Evolutionary conservation across 495 filamentous ascomycete species (phyloP).

Genomic region (Penicillium goetzii): DNA sequence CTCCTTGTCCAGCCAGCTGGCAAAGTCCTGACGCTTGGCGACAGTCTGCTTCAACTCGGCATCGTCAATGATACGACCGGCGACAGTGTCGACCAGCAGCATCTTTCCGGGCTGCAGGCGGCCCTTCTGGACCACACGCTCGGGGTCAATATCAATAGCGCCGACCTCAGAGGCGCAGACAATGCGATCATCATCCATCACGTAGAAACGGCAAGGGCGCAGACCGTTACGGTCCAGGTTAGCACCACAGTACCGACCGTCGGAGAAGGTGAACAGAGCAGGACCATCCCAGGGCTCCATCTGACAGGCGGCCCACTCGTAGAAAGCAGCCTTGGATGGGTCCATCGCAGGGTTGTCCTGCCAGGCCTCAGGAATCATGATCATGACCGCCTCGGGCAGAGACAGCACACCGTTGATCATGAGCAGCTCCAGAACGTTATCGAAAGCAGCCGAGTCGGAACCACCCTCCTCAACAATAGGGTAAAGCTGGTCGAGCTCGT

Average conservation of each 20-base stretch:
- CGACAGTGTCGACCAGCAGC: constrained; percentile 94
- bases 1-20: constrained; percentile 84
- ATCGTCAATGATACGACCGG: constrained; percentile 95
- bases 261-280: constrained; percentile 96
- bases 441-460: constrained; percentile 97
- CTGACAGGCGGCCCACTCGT: constrained; percentile 98
- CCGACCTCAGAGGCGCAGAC: constrained; percentile 98
- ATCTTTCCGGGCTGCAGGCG: constrained; percentile 95
- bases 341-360: constrained; percentile 93
- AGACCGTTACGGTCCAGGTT: constrained; percentile 98
- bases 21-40: constrained; percentile 81
- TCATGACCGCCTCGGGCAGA: constrained; percentile 95
- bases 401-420: constrained; percentile 97
- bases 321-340: constrained; percentile 95
- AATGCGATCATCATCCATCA: constrained; percentile 97
- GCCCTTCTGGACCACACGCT: constrained; percentile 91
- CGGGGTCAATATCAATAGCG: constrained; percentile 88
- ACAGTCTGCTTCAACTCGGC: constrained; percentile 91
- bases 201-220: constrained; percentile 96
- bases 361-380: constrained; percentile 99
- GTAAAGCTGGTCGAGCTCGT: constrained; percentile 89
- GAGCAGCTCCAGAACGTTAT: constrained; percentile 95
- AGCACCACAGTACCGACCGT: constrained; percentile 96
- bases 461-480: constrained; percentile 97
- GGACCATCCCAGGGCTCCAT: constrained; percentile 99